A percentile compares a stretch with the other conserved stretches of the same genome.
phyloP scores from a whole-genome alignment of 768 basidiomycete species.

The Boletus subcaerulescens region DNA sequence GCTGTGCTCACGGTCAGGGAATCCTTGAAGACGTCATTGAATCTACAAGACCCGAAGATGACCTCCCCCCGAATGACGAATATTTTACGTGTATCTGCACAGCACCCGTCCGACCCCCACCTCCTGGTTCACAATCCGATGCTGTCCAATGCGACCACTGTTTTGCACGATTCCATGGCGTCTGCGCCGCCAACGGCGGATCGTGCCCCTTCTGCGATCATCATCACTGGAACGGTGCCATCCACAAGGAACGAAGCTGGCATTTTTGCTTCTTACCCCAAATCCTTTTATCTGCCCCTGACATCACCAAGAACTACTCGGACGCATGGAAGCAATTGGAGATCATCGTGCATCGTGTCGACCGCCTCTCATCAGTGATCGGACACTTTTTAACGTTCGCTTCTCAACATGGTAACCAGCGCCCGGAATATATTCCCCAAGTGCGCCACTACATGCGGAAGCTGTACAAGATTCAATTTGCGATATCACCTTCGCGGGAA shows the following conservation, averaged over 20 bases:
- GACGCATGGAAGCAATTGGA: conserved; percentile 79
- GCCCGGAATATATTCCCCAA: conserved; percentile 73
- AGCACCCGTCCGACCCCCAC: conserved; percentile 73
- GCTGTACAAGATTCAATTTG: conserved; percentile 84
- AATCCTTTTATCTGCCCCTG: conserved; percentile 70
- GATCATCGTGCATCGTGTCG: conserved; percentile 74
- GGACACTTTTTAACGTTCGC: conserved; percentile 79
- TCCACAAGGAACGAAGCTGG: conserved; percentile 79
- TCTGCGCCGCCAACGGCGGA: conserved; percentile 83
- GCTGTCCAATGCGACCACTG: conserved; percentile 92
- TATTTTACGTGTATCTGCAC: conserved; percentile 85
- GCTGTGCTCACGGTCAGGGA: conserved; percentile 56
- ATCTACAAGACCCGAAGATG: conserved; percentile 73
- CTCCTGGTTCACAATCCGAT: conserved; percentile 68
- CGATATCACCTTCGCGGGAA: conserved; percentile 78
- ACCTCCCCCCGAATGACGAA: conserved; percentile 74
- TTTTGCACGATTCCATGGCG: conserved; percentile 80
- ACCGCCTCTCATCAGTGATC: conserved; percentile 69
- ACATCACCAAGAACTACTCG: conserved; percentile 75
- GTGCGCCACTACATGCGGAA: conserved; percentile 91
- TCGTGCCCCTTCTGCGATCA: conserved; percentile 92
- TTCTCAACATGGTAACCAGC: conserved; percentile 65
- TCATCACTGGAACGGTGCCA: conserved; percentile 86
- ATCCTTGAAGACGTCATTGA: conserved; percentile 75
- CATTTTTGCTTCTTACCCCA: conserved; percentile 79